Evolutionary conservation across 2,329 filamentous ascomycete species (phyloP), one percentile per base, ranked within the genome.

Genomic region (Aspergillus vadensis): DNA sequence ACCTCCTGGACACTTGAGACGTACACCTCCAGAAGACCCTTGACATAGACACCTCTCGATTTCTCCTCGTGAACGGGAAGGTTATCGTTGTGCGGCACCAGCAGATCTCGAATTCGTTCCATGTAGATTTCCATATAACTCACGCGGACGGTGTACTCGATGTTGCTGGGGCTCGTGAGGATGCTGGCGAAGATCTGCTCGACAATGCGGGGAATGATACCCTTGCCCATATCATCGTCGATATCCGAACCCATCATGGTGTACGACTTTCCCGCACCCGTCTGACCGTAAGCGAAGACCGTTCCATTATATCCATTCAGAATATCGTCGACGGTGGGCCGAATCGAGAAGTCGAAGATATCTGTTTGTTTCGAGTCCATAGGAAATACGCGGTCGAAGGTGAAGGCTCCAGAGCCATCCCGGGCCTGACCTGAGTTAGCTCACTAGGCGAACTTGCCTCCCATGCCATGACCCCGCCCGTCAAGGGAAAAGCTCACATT

Each of bases 91-190:
- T 93, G 90, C 10, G 95, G 95, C 23, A 90, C 88, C 65, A 99
- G 82, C 72, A 99, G 80, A 86, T 99, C 95, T 71, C 94, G 88
- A 76, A 99, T 98, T 69, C 91, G 88, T 81, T 99, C 95, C 95
- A 98, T 99, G 82, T 99, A 99, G 66, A 99, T 98, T 79, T 99
- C 95, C 93, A 99, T 97, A 79, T 98, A 98, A 78, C 92, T 97
- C 73, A 98, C 94, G 59, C 93, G 88, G 56, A 99, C 94, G n/a
- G 93, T 98, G 78, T 98, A 98, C 79, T 98, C 95, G 76, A 98
- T 97, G 68, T 91, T 96, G 70, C 88, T 88, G 47, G 94, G 91
- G 70, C 92, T 97, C 21, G 91, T 88, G 79, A 97, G 84, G 76
- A 98, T 98, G 79, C 91, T 96, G 69, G 91, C 89, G 76, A 98